phyloP scores from a whole-genome alignment of 495 filamentous ascomycete species.

The Xylaria sp. region DNA sequence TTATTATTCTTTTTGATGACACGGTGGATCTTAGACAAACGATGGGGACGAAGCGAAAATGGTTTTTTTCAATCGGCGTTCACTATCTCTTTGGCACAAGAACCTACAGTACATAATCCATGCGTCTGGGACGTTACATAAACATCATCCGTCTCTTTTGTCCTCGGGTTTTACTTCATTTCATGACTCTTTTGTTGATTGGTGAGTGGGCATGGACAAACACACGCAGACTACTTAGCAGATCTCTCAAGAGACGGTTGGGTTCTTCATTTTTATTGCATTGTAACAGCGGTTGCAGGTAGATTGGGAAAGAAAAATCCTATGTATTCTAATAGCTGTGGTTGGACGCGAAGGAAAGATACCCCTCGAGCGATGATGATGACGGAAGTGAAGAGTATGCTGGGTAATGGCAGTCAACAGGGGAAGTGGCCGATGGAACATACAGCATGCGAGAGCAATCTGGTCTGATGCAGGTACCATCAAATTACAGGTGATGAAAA shows the following conservation, averaged over 20 bases:
- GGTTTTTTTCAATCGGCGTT: slow-evolving; percentile 27
- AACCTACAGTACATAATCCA: slow-evolving; percentile 27
- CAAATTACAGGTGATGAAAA: slow-evolving; percentile 28
- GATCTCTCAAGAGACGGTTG: slow-evolving; percentile 14
- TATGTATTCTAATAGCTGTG: slow-evolving; percentile 24
- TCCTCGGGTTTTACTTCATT: not conserved
- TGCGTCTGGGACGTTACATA: slow-evolving; percentile 28
- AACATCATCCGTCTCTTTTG: slow-evolving; percentile 25
- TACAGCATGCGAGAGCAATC: slow-evolving; percentile 16
- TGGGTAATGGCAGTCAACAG: slow-evolving; percentile 18
- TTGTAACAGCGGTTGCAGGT: slow-evolving; percentile 24
- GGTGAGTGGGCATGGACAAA: not conserved
- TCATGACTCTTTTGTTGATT: slow-evolving; percentile 16
- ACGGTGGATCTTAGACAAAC: slow-evolving; percentile 25
- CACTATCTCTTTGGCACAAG: slow-evolving; percentile 14
- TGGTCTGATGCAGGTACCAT: slow-evolving; percentile 26
- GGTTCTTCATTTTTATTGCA: slow-evolving; percentile 18
- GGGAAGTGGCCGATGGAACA: slow-evolving; percentile 14
- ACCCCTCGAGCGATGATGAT: slow-evolving; percentile 25
- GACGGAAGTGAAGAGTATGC: slow-evolving; percentile 19
- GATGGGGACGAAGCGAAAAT: slow-evolving; percentile 24
- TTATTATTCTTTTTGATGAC: slow-evolving; percentile 23
- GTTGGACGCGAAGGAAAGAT: slow-evolving; percentile 27
- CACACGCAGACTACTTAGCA: slow-evolving; percentile 23
- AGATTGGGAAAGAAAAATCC: slow-evolving; percentile 27